These are phyloP conservation scores for Nidularia pulvinata DNA, from an alignment of 768 basidiomycete species.

Conservation along the genomic window DNA sequence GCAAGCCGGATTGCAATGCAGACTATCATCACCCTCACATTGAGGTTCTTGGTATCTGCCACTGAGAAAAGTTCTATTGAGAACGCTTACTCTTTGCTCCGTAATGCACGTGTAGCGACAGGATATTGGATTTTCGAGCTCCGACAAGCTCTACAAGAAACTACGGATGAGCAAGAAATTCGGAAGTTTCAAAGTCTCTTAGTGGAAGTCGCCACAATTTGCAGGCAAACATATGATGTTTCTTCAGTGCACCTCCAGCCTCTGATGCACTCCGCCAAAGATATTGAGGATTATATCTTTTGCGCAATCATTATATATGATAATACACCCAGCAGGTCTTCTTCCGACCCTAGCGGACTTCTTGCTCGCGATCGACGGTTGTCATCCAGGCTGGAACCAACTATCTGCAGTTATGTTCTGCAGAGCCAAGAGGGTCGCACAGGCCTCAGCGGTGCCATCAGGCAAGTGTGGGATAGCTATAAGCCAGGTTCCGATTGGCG, in stretches of 20 bases:
- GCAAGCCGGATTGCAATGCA: constrained; percentile 23
- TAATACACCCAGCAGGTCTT: constrained; percentile 16
- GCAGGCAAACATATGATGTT: constrained; percentile 36
- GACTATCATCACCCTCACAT: constrained; percentile 34
- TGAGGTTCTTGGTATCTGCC: constrained; percentile 17
- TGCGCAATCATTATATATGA: constrained; percentile 28
- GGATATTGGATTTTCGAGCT: constrained; percentile 36
- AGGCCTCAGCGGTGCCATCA: constrained; percentile 22
- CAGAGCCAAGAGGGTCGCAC: constrained; percentile 7
- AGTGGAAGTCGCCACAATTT: constrained; percentile 33
- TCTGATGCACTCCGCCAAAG: constrained; percentile 15
- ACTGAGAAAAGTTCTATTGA: constrained; percentile 6
- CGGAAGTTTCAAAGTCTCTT: constrained; percentile 17
- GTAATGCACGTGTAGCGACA: constrained; percentile 21
- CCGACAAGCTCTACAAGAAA: constrained; percentile 12
- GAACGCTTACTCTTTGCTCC: constrained; percentile 20
- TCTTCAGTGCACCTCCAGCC: constrained; percentile 11
- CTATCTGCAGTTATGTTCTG: constrained; percentile 10
- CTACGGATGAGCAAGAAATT: constrained; percentile 7
- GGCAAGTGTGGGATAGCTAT: constrained; percentile 25
- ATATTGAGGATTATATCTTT: constrained; percentile 23
- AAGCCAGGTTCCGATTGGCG: constrained; percentile 8
- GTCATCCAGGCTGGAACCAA: constrained; percentile 19
- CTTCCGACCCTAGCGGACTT: constrained; percentile 12
- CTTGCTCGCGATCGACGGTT: constrained; percentile 27